Evolutionary conservation across 2,329 filamentous ascomycete species (phyloP).

Genomic region (Trichoderma sp.): DNA sequence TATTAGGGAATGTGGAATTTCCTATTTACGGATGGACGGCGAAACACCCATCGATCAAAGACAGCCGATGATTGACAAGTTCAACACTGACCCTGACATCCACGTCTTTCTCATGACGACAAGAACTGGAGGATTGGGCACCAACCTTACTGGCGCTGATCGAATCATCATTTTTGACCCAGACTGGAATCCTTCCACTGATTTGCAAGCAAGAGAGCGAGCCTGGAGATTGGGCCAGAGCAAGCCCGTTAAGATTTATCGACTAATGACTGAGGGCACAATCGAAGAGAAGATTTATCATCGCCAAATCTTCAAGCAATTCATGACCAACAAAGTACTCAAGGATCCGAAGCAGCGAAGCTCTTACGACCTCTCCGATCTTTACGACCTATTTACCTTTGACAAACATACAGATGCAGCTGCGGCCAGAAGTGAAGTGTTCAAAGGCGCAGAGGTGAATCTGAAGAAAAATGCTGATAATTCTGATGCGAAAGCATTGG

Average conservation of each 20-base stretch:
- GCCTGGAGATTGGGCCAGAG: conserved; percentile 97
- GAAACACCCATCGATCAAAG: conserved; percentile 83
- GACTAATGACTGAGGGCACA: conserved; percentile 95
- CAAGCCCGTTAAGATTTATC: conserved; percentile 91
- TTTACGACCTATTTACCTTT: conserved; percentile 86
- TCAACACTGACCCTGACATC: conserved; percentile 78
- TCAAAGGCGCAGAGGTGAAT: conserved; percentile 78
- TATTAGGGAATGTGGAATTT: conserved; percentile 68
- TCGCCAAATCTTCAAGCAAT: conserved; percentile 97
- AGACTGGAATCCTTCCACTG: conserved; percentile 97
- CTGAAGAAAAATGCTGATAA: conserved; percentile 27
- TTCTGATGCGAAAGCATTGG: conserved; percentile 12
- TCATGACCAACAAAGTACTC: conserved; percentile 93
- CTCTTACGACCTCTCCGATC: conserved; percentile 83
- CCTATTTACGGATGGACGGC: conserved; percentile 90
- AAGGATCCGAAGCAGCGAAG: conserved; percentile 92
- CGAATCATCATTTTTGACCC: conserved; percentile 98
- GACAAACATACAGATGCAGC: conserved; percentile 52
- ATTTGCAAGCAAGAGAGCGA: conserved; percentile 90
- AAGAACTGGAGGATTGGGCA: conserved; percentile 89
- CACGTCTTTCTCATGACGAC: conserved; percentile 94
- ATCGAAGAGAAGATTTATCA: conserved; percentile 99
- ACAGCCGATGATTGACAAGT: conserved; percentile 88
- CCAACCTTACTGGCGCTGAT: conserved; percentile 92
- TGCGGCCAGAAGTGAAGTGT: conserved; percentile 83